Conservation (phyloP, 2,329 filamentous ascomycete genomes). For the Monilinia polystroma region DNA sequence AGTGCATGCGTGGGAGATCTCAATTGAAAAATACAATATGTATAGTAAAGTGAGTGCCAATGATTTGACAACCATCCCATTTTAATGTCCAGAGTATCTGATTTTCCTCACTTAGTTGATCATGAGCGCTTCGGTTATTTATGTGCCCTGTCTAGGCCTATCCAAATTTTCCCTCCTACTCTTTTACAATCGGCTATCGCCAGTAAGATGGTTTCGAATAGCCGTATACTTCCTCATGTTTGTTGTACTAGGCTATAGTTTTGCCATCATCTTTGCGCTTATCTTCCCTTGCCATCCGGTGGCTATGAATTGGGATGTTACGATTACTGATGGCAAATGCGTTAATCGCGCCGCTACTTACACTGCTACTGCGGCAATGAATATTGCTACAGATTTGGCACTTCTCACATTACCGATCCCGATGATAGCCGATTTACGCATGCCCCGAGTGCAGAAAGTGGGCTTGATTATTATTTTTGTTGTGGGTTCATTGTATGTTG, state of each 20-base stretch:
- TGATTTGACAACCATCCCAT: background rate
- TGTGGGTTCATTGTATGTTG: conserved; percentile 16
- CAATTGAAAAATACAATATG: background rate
- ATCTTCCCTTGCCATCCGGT: conserved; percentile 9
- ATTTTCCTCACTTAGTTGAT: background rate
- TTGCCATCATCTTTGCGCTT: conserved; percentile 15
- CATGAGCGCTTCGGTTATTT: conserved; percentile 15
- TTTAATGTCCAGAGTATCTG: background rate
- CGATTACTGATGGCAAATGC: conserved; percentile 1
- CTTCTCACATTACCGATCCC: conserved; percentile 10
- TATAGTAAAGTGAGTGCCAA: conserved; percentile 6
- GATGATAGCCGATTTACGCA: conserved; percentile 9
- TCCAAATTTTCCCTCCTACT: conserved; percentile 18
- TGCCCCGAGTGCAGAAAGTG: conserved; percentile 14
- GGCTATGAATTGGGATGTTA: conserved; percentile 6
- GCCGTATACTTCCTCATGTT: conserved; percentile 15
- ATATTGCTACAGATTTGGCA: conserved; percentile 10
- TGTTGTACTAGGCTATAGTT: conserved; percentile 1
- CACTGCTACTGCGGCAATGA: conserved; percentile 11
- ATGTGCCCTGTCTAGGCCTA: conserved; percentile 17
- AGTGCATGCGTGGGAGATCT: conserved; percentile 14
- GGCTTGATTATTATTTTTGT: conserved; percentile 19
- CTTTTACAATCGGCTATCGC: conserved; percentile 16
- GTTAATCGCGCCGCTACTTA: conserved; percentile 14
- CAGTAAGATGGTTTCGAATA: conserved; percentile 7